Base-by-base conservation (phyloP, 345 rosid species). In the Erucastrum elatum region DNA sequence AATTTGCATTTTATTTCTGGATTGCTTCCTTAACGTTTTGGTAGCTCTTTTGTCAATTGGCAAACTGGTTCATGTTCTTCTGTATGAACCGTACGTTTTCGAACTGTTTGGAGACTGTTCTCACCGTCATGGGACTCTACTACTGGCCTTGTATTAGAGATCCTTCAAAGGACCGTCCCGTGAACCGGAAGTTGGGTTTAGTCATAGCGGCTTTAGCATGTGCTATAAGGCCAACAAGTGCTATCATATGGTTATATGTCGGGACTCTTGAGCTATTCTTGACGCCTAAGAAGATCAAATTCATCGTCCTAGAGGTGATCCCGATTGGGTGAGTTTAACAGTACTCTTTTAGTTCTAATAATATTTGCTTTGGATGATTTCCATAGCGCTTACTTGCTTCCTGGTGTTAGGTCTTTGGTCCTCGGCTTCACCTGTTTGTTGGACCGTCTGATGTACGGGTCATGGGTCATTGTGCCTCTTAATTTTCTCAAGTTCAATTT, bases 401-500 rank as follows among this genome's bases (percentile, higher is more conserved):
- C 26, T 80, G 75, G 68, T 81, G 41, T 82, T 84, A 95, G 98
- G 94, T 84, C 72, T 71, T 68, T 90, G 84, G 87, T 91, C 71
- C 87, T 93, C 39, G 93, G 92, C 62, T 75, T 93, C 55, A 75
- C 87, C 12, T 86, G 84, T 81, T 78, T 87, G 37, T 72, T 95
- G 84, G 97, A 95, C 76, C 88, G 86, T 61, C 72, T 90, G 81
- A 88, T 90, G 88, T 93, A 91, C 53, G 94, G 92, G 65, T 86
- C 93, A 13, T 93, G 98, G 98, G 80, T 93, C 81, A 82, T 90
- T 70, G 97, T 89, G 55, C 98, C 98, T 60, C 84, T 91, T 73
- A 93, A 93, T 84, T 95, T 95, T 83, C 88, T 95, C 15, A 84
- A 84, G 86, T 95, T 93, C 91, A 93, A 95, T 84, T 91, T 95